Percentiles rank a stretch among this genome's conserved stretches.
Conservation (phyloP, 441 rosid species). For the Mallotus japonicus region DNA sequence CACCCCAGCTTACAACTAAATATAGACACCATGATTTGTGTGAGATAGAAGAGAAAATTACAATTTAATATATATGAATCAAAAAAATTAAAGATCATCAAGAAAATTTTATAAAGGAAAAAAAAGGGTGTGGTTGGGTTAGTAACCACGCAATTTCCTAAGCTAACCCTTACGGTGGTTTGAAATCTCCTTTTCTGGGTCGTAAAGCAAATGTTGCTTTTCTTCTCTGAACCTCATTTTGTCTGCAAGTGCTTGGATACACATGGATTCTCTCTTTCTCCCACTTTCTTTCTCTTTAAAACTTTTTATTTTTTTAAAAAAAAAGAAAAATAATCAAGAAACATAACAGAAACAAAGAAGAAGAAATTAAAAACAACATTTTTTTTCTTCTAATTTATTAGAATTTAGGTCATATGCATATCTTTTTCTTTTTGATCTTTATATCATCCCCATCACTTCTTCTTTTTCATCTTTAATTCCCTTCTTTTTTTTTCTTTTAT, state of each 20-base stretch:
- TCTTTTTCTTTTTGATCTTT: slow-evolving; percentile 14
- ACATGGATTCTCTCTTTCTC: slow-evolving; percentile 52
- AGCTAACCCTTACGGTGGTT: slow-evolving; percentile 48
- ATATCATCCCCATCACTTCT: slow-evolving; percentile 9
- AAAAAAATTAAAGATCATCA: slow-evolving; percentile 7
- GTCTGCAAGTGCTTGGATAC: slow-evolving; percentile 77
- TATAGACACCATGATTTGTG: slow-evolving; percentile 46
- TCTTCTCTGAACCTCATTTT: slow-evolving; percentile 74
- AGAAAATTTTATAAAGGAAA: slow-evolving; percentile 12
- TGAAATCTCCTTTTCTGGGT: slow-evolving; percentile 73
- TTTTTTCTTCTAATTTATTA: neutral
- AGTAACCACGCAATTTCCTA: slow-evolving; percentile 57
- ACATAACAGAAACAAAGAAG: neutral
- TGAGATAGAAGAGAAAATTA: slow-evolving; percentile 12
- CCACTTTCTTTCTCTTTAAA: slow-evolving; percentile 6
- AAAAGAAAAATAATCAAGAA: slow-evolving; percentile 10
- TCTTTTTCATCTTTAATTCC: neutral
- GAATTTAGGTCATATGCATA: neutral
- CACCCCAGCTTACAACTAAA: slow-evolving; percentile 50
- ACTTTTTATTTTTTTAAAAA: neutral
- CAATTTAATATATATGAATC: neutral
- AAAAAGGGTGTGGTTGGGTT: slow-evolving; percentile 27
- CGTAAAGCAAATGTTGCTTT: slow-evolving; percentile 78
- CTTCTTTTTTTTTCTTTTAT: neutral
- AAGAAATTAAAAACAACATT: neutral